Base-by-base conservation (phyloP, 805 yeast genomes). In the Saccharomycopsis capsularis region DNA sequence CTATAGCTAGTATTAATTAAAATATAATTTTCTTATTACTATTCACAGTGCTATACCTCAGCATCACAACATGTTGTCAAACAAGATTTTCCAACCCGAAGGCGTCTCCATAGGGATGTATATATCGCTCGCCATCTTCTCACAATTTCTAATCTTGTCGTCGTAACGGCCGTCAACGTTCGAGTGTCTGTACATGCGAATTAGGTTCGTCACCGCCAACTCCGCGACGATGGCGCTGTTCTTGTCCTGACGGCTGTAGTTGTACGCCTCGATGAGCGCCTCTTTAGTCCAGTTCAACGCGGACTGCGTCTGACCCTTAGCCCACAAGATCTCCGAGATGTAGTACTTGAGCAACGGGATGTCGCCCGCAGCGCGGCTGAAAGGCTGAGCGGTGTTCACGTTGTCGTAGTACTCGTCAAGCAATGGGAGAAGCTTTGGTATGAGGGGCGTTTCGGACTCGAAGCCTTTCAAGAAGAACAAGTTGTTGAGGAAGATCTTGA, bases 231-330 rank as follows among this genome's bases (percentile, higher is more conserved):
- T 59, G 1, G 75, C 74, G 43, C 66, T 57, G 41, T 65, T 65
- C 40, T 59, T 59, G 49, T 66, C 68, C 9, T 61, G 59, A 23
- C 57, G 60, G 13, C 68, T 58, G 46, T 60, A 51, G 27, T 59
- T 46, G 44, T 61, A 59, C 0, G 73, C 51, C 24, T 61, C 62
- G 23, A 63, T 59, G 15, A 68, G 68, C 2, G 70, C 61, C 30
- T 68, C 68, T 48, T 67, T 65, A 7, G 68, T 70, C 62, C 70
- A 64, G 49, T 67, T 67, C n/a, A 71, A 59, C 0, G 76, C 69
- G 40, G 65, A 61, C 3, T 55, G 38, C 2, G 61, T 54, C 2
- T 64, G 46, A 0, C 64, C 63, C 29, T 65, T 62, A 30, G 57
- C 57, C 68, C 73, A 72, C 2, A 72, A 51, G 4, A 73, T 55